These are phyloP conservation scores for Ustilago tritici DNA, from an alignment of 1,284 basidiomycete genomes.

Conservation along the genomic window DNA sequence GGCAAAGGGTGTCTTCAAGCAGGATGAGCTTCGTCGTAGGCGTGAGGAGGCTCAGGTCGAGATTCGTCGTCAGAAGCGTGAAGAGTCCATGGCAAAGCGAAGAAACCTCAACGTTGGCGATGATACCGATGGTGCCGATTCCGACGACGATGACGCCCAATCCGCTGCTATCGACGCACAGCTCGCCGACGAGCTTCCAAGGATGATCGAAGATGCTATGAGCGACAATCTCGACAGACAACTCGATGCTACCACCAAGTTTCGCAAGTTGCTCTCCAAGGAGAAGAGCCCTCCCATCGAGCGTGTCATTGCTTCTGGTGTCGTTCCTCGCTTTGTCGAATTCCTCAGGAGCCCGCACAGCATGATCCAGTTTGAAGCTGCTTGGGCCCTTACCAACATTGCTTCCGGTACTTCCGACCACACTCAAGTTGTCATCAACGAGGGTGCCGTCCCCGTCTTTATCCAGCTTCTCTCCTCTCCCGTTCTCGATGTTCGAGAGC, in stretches of 20 bases:
- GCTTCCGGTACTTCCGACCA: conserved; percentile 98
- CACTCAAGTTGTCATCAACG: conserved; percentile 95
- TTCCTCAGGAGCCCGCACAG: conserved; percentile 88
- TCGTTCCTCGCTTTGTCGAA: conserved; percentile 96
- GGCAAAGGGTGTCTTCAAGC: conserved; percentile 68
- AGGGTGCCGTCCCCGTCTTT: conserved; percentile 95
- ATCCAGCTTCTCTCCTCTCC: conserved; percentile 74
- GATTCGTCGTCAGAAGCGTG: conserved; percentile 68
- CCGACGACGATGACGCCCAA: conserved; percentile 64
- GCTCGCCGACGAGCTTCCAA: conserved; percentile 81
- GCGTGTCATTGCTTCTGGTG: conserved; percentile 95
- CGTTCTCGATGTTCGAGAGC: conserved; percentile 68
- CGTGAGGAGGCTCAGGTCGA: conserved; percentile 69
- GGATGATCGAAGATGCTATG: conserved; percentile 92
- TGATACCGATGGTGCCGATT: conserved; percentile 63
- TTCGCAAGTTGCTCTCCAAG: conserved; percentile 95
- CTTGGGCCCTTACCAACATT: conserved; percentile 99
- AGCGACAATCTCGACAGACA: conserved; percentile 90
- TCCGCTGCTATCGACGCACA: conserved; percentile 70
- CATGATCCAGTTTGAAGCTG: conserved; percentile 99
- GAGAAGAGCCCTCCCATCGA: conserved; percentile 99
- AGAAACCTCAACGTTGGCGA: conserved; percentile 64
- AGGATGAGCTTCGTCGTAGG: conserved; percentile 67
- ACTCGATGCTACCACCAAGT: conserved; percentile 92
- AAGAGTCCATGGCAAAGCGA: conserved; percentile 69